Evolutionary conservation across 768 basidiomycete species (phyloP).

Genomic region (Tremella fuciformis): DNA sequence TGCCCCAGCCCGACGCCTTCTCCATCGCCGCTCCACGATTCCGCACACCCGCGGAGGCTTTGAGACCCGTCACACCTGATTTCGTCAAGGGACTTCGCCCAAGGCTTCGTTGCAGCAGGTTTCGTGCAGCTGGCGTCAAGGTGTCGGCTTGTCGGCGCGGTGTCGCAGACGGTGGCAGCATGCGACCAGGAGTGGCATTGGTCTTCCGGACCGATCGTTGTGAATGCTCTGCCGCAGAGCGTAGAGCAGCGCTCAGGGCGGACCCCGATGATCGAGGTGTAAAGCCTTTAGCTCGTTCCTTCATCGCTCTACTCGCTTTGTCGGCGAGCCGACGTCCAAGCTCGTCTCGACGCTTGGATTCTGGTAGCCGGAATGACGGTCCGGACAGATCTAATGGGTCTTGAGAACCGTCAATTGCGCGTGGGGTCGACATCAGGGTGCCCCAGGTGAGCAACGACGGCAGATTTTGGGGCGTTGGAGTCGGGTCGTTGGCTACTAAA

Average conservation of each 20-base stretch:
- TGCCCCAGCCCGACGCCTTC: conserved; percentile 29
- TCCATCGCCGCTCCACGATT: conserved; percentile 44
- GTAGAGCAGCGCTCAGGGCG: conserved; percentile 51
- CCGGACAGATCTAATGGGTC: conserved; percentile 55
- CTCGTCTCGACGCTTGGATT: conserved; percentile 72
- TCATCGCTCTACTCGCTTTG: conserved; percentile 74
- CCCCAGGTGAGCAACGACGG: conserved; percentile 99
- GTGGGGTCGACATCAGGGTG: conserved; percentile 84
- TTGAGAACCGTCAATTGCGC: conserved; percentile 59
- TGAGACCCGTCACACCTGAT: conserved; percentile 4
- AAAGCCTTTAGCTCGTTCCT: conserved; percentile 52
- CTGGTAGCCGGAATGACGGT: conserved; percentile 67
- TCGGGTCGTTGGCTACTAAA: conserved; percentile 80
- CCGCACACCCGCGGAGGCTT: conserved; percentile 24
- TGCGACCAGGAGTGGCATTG: conserved; percentile 57
- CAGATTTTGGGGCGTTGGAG: conserved; percentile 76
- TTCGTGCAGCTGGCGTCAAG: conserved; percentile 79
- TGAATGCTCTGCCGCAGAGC: conserved; percentile 50
- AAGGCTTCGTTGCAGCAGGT: conserved; percentile 61
- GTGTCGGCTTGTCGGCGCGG: conserved; percentile 71
- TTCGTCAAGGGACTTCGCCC: conserved; percentile 28
- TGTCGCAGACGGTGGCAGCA: conserved; percentile 74
- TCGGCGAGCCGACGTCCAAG: conserved; percentile 77
- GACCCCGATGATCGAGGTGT: conserved; percentile 46
- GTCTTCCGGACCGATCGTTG: conserved; percentile 33